phyloP scores from a whole-genome alignment of 352 stramenopile species.

The Phytophthora macrochlamydospora region DNA sequence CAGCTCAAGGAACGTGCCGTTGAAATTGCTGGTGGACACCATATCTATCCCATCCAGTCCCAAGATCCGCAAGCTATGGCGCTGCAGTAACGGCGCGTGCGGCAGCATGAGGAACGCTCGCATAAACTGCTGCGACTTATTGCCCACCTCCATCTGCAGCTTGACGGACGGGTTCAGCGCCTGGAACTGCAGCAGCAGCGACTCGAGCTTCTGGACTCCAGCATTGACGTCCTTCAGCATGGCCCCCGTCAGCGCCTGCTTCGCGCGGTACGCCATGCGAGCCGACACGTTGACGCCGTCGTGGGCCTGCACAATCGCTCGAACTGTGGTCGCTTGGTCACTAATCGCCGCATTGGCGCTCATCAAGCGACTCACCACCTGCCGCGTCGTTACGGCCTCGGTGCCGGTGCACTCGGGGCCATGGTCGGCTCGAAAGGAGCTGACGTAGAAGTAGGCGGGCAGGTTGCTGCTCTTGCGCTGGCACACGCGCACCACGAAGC shows the following conservation, averaged over 20 bases:
- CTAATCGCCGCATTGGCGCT: conserved; percentile 30
- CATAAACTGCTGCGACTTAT: conserved; percentile 39
- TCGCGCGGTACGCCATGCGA: conserved; percentile 48
- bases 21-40: conserved; percentile 43
- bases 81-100: conserved; percentile 36
- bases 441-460: conserved; percentile 39
- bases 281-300: conserved; percentile 43
- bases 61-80: conserved; percentile 32
- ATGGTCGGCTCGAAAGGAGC: conserved; percentile 42
- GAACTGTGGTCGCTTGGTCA: conserved; percentile 40
- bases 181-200: conserved; percentile 47
- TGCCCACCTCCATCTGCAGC: conserved; percentile 37
- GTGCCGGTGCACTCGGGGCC: conserved; percentile 38
- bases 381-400: conserved; percentile 40
- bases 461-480: conserved; percentile 35
- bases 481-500: conserved; percentile 45
- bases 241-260: conserved; percentile 27
- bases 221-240: conserved; percentile 39
- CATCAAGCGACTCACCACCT: conserved; percentile 46
- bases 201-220: conserved; percentile 56
- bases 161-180: conserved; percentile 39
- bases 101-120: conserved; percentile 55
- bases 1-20: conserved; percentile 40
- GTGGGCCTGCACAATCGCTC: conserved; percentile 41
- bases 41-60: conserved; percentile 41